Evolutionary conservation across 2,329 filamentous ascomycete species (phyloP), one percentile per base, ranked within the genome.

Genomic region (Fusarium virguliforme): DNA sequence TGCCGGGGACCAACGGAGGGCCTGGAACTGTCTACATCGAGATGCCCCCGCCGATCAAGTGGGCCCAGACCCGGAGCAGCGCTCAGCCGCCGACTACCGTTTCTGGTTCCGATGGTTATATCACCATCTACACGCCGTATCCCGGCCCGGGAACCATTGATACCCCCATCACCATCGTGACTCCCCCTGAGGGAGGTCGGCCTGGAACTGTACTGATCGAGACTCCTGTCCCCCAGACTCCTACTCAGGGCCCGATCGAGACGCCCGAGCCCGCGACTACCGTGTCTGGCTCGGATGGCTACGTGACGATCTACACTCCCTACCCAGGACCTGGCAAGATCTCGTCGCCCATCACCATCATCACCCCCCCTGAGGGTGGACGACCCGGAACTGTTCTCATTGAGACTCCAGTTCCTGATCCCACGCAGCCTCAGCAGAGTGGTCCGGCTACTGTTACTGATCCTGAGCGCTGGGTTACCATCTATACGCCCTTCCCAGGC

Each of bases 11-110:
- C 13, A 67, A 62, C 22, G 62, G 67, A 5, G 48, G 48, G 12
- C 67, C 67, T 8, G 68, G 68, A 34, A 71, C 68, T 8, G 59
- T 70, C 15, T 71, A 41, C 8, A 70, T 70, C 3, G 68, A 71
- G 60, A 65, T 15, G 22, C 48, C 48, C 2, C 48, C 48, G 2
- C 48, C 48, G 28, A 22, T 51, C 18, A 51, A 51, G 48, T 51
- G 28, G 28, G 48, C 30, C 24, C 30, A 32, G 12, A 51, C n/a
- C 34, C 28, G 22, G 9, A 51, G 28, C 15, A 6, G 13, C 2
- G n/a, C 28, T 34, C 28, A 51, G 48, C 28, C 10, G 6, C 48
- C 37, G 13, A 65, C 62, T 5, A 70, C 67, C 2, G 34, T 64
- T 6, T 60, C 68, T 24, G 68, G 68, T 8, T 60, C 15, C 2